A percentile compares a stretch with the other conserved stretches of the same genome.
phyloP scores from a whole-genome alignment of 192 early-diverging fungal genomes.

The Coemansia sp. region DNA sequence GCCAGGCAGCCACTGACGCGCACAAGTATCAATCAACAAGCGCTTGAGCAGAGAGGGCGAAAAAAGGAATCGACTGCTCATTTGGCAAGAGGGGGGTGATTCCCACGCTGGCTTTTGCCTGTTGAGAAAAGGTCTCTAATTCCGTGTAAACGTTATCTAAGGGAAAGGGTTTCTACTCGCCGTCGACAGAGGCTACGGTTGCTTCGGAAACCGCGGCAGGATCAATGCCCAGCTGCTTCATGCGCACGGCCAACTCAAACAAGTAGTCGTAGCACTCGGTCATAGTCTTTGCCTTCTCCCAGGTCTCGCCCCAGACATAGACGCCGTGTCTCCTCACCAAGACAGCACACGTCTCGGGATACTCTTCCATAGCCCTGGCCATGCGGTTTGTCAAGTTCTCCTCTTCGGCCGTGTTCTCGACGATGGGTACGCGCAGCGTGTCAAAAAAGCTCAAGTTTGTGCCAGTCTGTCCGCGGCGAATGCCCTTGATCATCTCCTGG shows the following conservation, averaged over 20 bases:
- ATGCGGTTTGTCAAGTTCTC: conserved; percentile 86
- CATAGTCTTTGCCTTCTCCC: conserved; percentile 99
- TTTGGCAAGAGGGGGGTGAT: no score
- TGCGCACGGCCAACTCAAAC: conserved; percentile 94
- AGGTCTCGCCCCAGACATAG: conserved; percentile 93
- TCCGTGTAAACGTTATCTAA: no score
- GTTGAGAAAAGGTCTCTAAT: not conserved
- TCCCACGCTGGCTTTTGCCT: not conserved
- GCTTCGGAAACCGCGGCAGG: conserved; percentile 48
- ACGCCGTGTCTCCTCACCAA: conserved; percentile 94
- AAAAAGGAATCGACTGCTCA: no score
- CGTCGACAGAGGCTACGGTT: conserved; percentile 10
- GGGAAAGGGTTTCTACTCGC: not conserved
- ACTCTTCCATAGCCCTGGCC: conserved; percentile 80
- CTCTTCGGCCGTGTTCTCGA: conserved; percentile 94
- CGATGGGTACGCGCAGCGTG: conserved; percentile 83
- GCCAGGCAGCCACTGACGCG: not conserved
- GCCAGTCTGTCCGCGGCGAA: conserved; percentile 67
- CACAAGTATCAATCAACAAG: not conserved
- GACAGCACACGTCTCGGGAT: conserved; percentile 90
- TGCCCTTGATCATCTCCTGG: conserved; percentile 99
- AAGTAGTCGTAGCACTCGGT: conserved; percentile 98
- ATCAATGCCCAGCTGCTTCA: conserved; percentile 84
- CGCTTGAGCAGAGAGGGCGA: no score
- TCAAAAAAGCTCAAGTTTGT: conserved; percentile 74